Conservation (phyloP, 176 grass and related monocot genomes). For the Rhynchospora breviuscula region DNA sequence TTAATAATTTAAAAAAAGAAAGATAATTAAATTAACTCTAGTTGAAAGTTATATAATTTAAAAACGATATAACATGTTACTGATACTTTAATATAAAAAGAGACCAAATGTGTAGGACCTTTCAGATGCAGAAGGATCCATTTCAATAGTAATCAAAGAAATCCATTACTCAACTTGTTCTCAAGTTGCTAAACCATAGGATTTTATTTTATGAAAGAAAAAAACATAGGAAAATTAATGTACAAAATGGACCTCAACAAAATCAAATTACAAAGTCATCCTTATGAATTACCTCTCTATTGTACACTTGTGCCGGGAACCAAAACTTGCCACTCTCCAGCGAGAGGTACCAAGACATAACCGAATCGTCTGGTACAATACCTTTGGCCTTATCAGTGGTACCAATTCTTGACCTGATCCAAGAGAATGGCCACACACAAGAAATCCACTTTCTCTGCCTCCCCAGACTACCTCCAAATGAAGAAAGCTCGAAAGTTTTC, state of each 20-base stretch:
- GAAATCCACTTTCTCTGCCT: slow-evolving; percentile 63
- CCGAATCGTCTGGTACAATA: slow-evolving; percentile 47
- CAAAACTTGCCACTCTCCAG: slow-evolving; percentile 74
- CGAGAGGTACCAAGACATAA: slow-evolving; percentile 82
- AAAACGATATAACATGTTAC: background rate
- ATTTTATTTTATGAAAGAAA: background rate
- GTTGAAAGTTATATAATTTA: background rate
- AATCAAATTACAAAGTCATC: background rate
- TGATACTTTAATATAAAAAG: background rate
- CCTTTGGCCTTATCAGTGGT: slow-evolving; percentile 10
- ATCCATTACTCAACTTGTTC: background rate
- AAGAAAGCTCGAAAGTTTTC: slow-evolving; percentile 5
- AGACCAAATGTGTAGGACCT: background rate
- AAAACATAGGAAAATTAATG: background rate
- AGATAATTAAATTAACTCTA: background rate
- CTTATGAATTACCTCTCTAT: slow-evolving; percentile 68
- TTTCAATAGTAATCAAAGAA: slow-evolving; percentile 4
- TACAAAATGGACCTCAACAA: background rate
- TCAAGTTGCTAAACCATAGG: background rate
- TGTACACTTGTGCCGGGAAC: slow-evolving; percentile 98
- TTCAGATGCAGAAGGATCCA: background rate
- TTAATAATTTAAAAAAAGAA: slow-evolving; percentile 27
- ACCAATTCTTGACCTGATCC: slow-evolving; percentile 43
- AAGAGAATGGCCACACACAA: slow-evolving; percentile 73
- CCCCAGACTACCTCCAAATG: slow-evolving; percentile 1